phyloP scores from a whole-genome alignment of 2,329 filamentous ascomycete genomes.

The Meredithiella fracta region DNA sequence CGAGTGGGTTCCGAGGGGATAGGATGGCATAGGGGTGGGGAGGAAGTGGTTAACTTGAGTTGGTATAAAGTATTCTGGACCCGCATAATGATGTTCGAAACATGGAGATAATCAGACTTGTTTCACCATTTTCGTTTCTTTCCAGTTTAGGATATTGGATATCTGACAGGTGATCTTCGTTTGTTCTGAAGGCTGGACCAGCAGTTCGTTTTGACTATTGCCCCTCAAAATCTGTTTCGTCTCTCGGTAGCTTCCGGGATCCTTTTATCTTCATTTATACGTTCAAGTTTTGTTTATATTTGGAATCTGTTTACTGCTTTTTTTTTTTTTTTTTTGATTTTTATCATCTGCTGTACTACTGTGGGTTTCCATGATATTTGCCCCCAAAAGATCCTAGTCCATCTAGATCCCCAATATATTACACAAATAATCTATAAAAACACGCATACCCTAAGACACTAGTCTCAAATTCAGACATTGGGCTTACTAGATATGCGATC shows the following conservation, averaged over 20 bases:
- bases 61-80: not conserved
- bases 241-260: not conserved
- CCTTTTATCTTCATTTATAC: not conserved
- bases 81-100: not conserved
- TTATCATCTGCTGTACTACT: too few species aligned
- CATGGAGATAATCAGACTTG: not conserved
- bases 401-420: too few species aligned
- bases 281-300: not conserved
- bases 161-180: not conserved
- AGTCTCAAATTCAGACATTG: too few species aligned
- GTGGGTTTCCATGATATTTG: too few species aligned
- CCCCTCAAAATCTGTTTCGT: not conserved
- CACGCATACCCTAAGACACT: too few species aligned
- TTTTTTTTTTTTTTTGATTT: too few species aligned
- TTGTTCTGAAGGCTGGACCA: not conserved
- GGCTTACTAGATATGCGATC: too few species aligned
- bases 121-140: not conserved
- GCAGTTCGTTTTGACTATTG: not conserved
- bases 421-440: too few species aligned
- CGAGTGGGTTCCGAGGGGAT: not conserved
- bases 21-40: not conserved
- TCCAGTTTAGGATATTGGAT: not conserved
- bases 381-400: too few species aligned
- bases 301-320: not conserved
- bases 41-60: not conserved